Evolutionary conservation across 2,329 filamentous ascomycete species (phyloP).

Genomic region (Diaporthe sp.): DNA sequence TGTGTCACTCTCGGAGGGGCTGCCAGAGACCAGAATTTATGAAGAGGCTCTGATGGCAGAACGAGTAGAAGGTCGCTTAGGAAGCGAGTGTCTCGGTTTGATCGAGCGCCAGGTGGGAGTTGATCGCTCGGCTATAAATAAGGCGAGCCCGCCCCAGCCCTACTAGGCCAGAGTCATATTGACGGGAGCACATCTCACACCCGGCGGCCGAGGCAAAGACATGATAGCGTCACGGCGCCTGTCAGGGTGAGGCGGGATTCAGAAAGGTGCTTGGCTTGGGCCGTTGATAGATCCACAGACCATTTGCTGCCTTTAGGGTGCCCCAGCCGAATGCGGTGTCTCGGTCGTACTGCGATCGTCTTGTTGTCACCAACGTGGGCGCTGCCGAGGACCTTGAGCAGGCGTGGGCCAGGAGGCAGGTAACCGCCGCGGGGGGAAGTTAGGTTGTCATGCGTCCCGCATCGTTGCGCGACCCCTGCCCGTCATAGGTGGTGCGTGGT

Average conservation of each 20-base stretch:
- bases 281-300: conserved; percentile 10
- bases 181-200: conserved; percentile 32
- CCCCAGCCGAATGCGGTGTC: conserved; percentile 34
- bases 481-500: conserved; percentile 5
- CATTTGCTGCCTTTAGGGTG: conserved; percentile 20
- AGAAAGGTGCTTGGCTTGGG: not conserved
- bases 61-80: conserved; percentile 39
- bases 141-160: conserved; percentile 22
- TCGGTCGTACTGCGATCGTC: conserved; percentile 38
- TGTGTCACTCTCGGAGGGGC: conserved; percentile 29
- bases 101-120: conserved; percentile 40
- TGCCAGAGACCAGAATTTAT: conserved; percentile 24
- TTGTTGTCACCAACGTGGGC: conserved; percentile 21
- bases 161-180: conserved; percentile 40
- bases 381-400: conserved; percentile 14
- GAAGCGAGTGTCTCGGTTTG: conserved; percentile 43
- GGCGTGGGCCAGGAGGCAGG: conserved; percentile 11
- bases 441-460: conserved; percentile 12
- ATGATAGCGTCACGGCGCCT: conserved; percentile 23
- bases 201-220: conserved; percentile 11
- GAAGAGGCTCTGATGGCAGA: conserved; percentile 15
- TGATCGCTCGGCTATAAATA: conserved; percentile 39
- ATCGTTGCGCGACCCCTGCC: not conserved
- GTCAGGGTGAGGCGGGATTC: conserved; percentile 19
- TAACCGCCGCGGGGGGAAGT: conserved; percentile 11